Conservation (phyloP, 1,284 basidiomycete genomes). For the Agroathelia rolfsii region DNA sequence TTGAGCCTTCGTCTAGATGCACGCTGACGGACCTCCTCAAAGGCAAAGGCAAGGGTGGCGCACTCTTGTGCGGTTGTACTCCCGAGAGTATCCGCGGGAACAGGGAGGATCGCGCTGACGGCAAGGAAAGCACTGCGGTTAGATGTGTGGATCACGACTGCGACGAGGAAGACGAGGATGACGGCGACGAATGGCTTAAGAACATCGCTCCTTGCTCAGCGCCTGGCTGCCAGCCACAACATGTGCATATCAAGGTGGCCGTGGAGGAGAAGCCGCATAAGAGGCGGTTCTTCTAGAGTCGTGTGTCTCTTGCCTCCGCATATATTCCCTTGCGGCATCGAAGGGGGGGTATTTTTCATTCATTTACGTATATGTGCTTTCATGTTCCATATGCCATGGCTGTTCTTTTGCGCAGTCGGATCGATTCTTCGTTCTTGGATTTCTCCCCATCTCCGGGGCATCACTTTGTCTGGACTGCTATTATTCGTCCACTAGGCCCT, state of each 20-base stretch:
- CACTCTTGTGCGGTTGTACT: conserved; percentile 72
- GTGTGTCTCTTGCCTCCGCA: background rate
- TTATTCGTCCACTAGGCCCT: no score
- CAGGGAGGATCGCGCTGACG: no score
- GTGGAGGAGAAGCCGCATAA: conserved; percentile 65
- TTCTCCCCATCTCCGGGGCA: no score
- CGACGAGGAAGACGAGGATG: conserved; percentile 56
- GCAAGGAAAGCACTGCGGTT: no score
- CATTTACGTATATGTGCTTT: no score
- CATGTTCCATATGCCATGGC: no score
- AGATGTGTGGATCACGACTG: conserved; percentile 55
- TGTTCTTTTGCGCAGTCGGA: no score
- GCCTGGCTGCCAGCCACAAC: conserved; percentile 34
- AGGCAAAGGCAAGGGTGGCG: conserved; percentile 67
- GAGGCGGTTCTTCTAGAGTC: conserved; percentile 54
- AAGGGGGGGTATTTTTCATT: no score
- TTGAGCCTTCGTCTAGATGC: conserved; percentile 84
- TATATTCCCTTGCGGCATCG: conserved; percentile 4
- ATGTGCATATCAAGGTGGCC: conserved; percentile 61
- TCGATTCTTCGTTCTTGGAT: no score
- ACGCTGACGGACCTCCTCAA: conserved; percentile 90
- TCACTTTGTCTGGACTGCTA: no score
- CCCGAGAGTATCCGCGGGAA: conserved; percentile 16
- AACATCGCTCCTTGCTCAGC: conserved; percentile 62
- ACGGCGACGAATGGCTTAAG: conserved; percentile 73